These are phyloP conservation scores for Cylindrotheca fusiformis DNA, from an alignment of 108 stramenopile genomes.

Conservation along the genomic window DNA sequence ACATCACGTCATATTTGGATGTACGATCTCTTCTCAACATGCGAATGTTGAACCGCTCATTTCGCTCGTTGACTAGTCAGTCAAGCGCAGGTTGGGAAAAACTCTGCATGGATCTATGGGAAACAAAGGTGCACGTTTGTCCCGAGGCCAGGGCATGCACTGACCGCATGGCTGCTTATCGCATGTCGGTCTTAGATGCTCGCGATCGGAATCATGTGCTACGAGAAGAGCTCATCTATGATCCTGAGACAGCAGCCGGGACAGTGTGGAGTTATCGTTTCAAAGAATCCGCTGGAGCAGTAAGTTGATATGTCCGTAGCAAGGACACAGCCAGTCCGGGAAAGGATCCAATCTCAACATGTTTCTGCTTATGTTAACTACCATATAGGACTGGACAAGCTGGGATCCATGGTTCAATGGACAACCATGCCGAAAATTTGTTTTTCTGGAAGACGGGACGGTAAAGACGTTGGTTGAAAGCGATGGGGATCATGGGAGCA, in stretches of 20 bases:
- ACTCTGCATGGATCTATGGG: slow-evolving; percentile 57
- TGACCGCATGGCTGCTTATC: slow-evolving; percentile 44
- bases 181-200: slow-evolving; percentile 43
- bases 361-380: neutral
- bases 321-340: neutral
- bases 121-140: slow-evolving; percentile 50
- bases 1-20: slow-evolving; percentile 35
- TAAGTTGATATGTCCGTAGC: neutral
- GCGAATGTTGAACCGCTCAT: slow-evolving; percentile 18
- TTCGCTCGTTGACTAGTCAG: slow-evolving; percentile 27
- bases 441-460: slow-evolving; percentile 66
- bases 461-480: slow-evolving; percentile 29
- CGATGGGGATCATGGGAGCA: neutral
- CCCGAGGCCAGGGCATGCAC: slow-evolving; percentile 21
- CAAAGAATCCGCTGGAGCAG: slow-evolving; percentile 68
- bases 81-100: slow-evolving; percentile 62
- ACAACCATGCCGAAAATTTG: slow-evolving; percentile 57
- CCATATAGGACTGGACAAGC: slow-evolving; percentile 54
- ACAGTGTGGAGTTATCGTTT: slow-evolving; percentile 75
- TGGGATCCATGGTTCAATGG: slow-evolving; percentile 67
- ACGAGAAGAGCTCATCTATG: slow-evolving; percentile 56
- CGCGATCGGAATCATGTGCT: slow-evolving; percentile 37
- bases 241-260: slow-evolving; percentile 38
- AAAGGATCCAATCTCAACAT: neutral
- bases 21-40: slow-evolving; percentile 26